Evolutionary conservation across 257 asterid species (phyloP).

Genomic region (Hygrophila difformis): DNA sequence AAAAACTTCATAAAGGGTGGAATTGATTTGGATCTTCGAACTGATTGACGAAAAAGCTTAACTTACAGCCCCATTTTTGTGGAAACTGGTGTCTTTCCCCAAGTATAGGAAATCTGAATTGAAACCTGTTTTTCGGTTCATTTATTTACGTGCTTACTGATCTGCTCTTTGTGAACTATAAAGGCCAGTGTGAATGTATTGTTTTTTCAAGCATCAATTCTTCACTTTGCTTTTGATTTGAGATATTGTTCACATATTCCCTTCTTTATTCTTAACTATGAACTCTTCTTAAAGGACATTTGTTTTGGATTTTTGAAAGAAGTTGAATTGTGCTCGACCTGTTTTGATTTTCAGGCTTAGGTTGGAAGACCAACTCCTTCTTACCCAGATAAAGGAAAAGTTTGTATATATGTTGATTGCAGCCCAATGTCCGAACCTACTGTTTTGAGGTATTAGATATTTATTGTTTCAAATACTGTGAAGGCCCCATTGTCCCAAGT

Average conservation of each 20-base stretch:
- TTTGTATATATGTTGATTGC: slow-evolving; percentile 71
- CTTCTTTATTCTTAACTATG: not conserved
- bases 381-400: slow-evolving; percentile 75
- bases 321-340: slow-evolving; percentile 5
- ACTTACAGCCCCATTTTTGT: slow-evolving; percentile 63
- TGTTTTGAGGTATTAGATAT: slow-evolving; percentile 57
- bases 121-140: not conserved
- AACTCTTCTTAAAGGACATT: not conserved
- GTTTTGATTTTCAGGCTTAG: slow-evolving; percentile 59
- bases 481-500: too few relatives aligned
- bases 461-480: slow-evolving; percentile 10
- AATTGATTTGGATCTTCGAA: slow-evolving; percentile 74
- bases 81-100: slow-evolving; percentile 74
- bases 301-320: not conserved
- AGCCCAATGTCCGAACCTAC: slow-evolving; percentile 89
- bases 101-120: slow-evolving; percentile 31
- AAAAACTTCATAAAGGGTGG: too few relatives aligned
- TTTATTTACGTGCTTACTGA: not conserved
- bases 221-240: too few relatives aligned
- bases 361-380: slow-evolving; percentile 70
- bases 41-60: slow-evolving; percentile 89
- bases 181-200: too few relatives aligned
- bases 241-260: slow-evolving; percentile 14
- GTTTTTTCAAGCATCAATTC: not conserved
- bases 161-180: slow-evolving; percentile 44